Percentiles rank a stretch among this genome's conserved stretches.
These are phyloP conservation scores for Populus simonii DNA, from an alignment of 345 rosid species.

Conservation along the genomic window DNA sequence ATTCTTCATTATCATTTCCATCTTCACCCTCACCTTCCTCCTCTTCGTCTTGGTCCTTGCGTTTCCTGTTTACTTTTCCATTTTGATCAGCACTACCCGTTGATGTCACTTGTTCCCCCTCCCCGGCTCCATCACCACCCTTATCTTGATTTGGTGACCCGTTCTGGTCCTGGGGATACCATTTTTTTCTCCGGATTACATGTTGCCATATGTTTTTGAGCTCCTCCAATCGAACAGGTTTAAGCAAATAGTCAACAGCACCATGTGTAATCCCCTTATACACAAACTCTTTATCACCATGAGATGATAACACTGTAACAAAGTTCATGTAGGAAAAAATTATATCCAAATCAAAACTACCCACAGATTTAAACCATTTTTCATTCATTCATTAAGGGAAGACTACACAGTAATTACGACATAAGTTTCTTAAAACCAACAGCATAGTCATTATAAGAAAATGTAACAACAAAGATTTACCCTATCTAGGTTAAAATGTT, in stretches of 20 bases:
- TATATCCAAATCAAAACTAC: background rate
- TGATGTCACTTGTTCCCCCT: slow-evolving; percentile 29
- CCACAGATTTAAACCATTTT: background rate
- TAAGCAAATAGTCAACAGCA: slow-evolving; percentile 79
- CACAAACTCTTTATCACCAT: slow-evolving; percentile 70
- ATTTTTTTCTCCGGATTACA: slow-evolving; percentile 63
- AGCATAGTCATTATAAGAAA: background rate
- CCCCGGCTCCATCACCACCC: slow-evolving; percentile 34
- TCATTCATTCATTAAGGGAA: background rate
- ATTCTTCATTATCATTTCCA: slow-evolving; percentile 59
- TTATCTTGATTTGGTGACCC: slow-evolving; percentile 35
- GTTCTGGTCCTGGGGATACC: slow-evolving; percentile 39
- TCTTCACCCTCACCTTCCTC: slow-evolving; percentile 62
- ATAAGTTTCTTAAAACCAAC: background rate
- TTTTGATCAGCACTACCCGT: slow-evolving; percentile 34
- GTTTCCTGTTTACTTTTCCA: slow-evolving; percentile 46
- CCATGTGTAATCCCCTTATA: slow-evolving; percentile 89
- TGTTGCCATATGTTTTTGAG: slow-evolving; percentile 95
- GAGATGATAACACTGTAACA: slow-evolving; percentile 76
- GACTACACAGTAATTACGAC: background rate
- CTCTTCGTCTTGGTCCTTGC: slow-evolving; percentile 75
- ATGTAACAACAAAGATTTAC: background rate
- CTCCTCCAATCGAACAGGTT: slow-evolving; percentile 86
- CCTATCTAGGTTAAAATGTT: slow-evolving; percentile 1
- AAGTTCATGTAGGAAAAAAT: slow-evolving; percentile 3